phyloP scores from a whole-genome alignment of 2,329 filamentous ascomycete genomes.

The Ascochyta koolunga region DNA sequence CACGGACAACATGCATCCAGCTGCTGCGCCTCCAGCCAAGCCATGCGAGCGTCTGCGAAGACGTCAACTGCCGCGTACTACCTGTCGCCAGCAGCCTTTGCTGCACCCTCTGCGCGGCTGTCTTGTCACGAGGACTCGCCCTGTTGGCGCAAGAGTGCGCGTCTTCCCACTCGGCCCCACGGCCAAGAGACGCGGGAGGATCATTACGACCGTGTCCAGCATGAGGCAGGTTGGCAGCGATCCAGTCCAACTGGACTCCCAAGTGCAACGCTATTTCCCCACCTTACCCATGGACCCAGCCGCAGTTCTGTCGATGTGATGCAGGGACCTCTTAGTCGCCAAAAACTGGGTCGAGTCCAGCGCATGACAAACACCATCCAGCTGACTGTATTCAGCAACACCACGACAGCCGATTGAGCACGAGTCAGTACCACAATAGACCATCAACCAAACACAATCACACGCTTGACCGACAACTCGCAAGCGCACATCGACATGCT shows the following conservation, averaged over 20 bases:
- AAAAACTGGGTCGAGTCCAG: constrained; percentile 5
- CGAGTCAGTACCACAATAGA: not conserved
- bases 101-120: constrained; percentile 2
- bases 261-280: not conserved
- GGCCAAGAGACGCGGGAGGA: not conserved
- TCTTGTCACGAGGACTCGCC: constrained; percentile 1
- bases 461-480: not conserved
- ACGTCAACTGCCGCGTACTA: constrained; percentile 37
- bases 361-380: constrained; percentile 2
- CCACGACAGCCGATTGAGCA: not conserved
- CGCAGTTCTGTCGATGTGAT: constrained; percentile 16
- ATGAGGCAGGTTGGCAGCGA: not conserved
- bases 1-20: constrained; percentile 7
- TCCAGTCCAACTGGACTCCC: not conserved
- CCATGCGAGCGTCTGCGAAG: constrained; percentile 13
- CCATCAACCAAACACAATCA: not conserved
- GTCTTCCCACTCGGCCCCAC: constrained; percentile 6
- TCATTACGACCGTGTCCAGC: constrained; percentile 1
- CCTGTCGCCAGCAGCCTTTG: constrained; percentile 15
- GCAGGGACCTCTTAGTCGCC: constrained; percentile 21
- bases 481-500: too few relatives aligned
- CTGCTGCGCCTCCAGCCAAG: constrained; percentile 34
- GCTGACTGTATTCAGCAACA: not conserved
- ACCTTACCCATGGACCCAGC: constrained; percentile 13
- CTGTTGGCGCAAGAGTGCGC: constrained; percentile 9